A percentile compares a stretch with the other conserved stretches of the same genome.
Conservation (phyloP, 768 basidiomycete genomes). For the Guyanaporus albipodus region DNA sequence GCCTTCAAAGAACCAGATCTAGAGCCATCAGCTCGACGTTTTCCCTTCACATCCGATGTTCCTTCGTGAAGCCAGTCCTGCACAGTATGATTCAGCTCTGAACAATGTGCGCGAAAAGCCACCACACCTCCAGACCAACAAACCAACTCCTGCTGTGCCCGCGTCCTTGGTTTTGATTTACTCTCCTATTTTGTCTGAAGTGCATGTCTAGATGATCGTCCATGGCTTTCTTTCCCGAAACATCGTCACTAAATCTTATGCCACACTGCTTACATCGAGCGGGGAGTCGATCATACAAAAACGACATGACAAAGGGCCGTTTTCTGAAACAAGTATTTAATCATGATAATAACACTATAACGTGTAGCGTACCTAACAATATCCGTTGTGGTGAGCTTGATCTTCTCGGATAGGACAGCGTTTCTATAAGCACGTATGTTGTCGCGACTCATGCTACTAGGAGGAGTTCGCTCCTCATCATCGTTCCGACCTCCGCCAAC, state of each 20-base stretch:
- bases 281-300: constrained; percentile 72
- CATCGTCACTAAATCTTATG: constrained; percentile 74
- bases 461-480: constrained; percentile 32
- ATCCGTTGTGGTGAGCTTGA: constrained; percentile 64
- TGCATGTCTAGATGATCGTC: constrained; percentile 95
- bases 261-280: constrained; percentile 94
- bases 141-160: constrained; percentile 93
- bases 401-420: constrained; percentile 52
- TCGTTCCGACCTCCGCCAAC: constrained; percentile 40
- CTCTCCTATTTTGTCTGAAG: constrained; percentile 87
- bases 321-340: constrained; percentile 29
- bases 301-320: constrained; percentile 55
- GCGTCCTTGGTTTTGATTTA: constrained; percentile 70
- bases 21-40: constrained; percentile 54
- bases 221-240: constrained; percentile 68
- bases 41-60: constrained; percentile 59
- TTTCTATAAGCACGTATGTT: constrained; percentile 56
- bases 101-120: neutral
- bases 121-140: constrained; percentile 69
- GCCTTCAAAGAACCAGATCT: constrained; percentile 52
- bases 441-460: constrained; percentile 39
- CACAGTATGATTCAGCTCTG: constrained; percentile 9
- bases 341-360: neutral
- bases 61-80: constrained; percentile 89
- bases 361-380: constrained; percentile 56